These are phyloP conservation scores for Gautieria morchelliformis DNA, from an alignment of 768 basidiomycete genomes.

Conservation along the genomic window DNA sequence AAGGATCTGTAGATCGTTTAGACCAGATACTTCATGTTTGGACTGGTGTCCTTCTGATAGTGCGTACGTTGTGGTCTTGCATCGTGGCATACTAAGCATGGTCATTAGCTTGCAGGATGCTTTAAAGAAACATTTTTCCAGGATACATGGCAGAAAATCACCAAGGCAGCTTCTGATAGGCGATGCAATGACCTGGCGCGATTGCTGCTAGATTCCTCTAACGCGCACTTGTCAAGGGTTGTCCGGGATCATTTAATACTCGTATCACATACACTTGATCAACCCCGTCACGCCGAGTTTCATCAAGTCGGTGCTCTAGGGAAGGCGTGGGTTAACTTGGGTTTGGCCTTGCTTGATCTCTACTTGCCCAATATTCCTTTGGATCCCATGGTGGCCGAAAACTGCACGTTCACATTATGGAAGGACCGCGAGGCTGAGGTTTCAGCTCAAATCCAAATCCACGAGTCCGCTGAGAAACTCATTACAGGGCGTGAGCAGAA, in stretches of 20 bases:
- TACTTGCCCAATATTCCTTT: conserved; percentile 78
- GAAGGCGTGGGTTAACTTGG: conserved; percentile 49
- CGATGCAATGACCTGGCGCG: neutral
- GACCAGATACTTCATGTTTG: neutral
- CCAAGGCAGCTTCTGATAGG: neutral
- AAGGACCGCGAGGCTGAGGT: conserved; percentile 32
- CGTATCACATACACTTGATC: neutral
- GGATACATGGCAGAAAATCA: neutral
- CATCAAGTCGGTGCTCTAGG: neutral
- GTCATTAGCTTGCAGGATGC: neutral
- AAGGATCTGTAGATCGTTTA: neutral
- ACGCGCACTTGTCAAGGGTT: neutral
- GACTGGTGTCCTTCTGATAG: neutral
- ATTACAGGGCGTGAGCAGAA: conserved; percentile 49
- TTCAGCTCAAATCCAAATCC: conserved; percentile 40
- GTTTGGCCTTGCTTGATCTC: conserved; percentile 52
- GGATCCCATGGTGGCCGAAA: conserved; percentile 71
- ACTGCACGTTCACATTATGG: conserved; percentile 35
- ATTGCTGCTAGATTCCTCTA: neutral
- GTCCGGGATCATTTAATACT: neutral
- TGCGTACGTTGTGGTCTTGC: neutral
- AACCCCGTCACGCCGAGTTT: neutral
- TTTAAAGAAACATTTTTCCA: conserved; percentile 1
- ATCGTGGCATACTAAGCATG: neutral
- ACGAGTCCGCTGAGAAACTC: conserved; percentile 43